Evolutionary conservation across 345 rosid species (phyloP).

Genomic region (Punica granatum): DNA sequence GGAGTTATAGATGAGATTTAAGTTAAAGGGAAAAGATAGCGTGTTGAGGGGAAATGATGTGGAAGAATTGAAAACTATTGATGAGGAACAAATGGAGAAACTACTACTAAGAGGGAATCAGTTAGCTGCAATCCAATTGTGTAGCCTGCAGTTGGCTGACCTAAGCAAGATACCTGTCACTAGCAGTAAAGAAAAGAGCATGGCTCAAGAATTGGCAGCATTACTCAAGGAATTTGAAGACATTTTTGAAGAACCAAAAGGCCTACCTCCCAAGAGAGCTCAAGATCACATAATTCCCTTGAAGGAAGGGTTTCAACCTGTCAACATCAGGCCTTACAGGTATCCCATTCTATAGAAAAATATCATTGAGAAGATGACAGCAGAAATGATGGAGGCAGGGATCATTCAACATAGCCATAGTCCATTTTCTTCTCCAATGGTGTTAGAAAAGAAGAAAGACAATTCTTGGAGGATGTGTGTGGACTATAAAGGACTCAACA

Average conservation of each 20-base stretch:
- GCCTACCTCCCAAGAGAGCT: background rate
- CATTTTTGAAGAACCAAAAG: background rate
- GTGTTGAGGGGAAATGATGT: background rate
- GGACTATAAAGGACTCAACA: background rate
- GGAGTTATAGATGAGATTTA: background rate
- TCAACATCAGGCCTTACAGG: constrained; percentile 1
- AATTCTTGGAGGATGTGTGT: constrained; percentile 3
- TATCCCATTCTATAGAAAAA: constrained; percentile 6
- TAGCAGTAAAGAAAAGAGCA: background rate
- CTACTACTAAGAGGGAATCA: background rate
- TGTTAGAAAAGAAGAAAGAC: constrained; percentile 8
- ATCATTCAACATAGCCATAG: background rate
- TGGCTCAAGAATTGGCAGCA: background rate
- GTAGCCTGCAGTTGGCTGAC: background rate
- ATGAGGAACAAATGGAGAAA: background rate
- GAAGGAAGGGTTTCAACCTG: background rate
- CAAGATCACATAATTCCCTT: background rate
- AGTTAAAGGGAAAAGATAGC: background rate
- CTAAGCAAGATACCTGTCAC: background rate
- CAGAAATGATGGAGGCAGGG: background rate
- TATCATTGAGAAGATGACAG: background rate
- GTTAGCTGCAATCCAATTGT: background rate
- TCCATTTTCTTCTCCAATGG: constrained; percentile 6
- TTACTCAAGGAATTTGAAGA: background rate
- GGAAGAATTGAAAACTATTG: background rate